phyloP scores from a whole-genome alignment of 306 rosid species.

The Dalbergia oliveri region DNA sequence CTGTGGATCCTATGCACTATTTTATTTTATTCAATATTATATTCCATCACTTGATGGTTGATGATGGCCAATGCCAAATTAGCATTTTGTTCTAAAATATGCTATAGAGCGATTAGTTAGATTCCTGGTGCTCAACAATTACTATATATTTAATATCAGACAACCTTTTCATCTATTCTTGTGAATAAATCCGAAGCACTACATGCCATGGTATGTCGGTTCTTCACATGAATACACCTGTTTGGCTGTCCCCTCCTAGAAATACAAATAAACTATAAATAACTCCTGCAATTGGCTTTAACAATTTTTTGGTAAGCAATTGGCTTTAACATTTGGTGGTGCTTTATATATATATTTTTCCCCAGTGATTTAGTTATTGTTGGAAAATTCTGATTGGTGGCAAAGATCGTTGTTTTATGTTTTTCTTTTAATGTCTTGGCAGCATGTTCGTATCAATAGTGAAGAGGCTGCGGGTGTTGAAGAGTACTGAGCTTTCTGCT shows the following conservation, averaged over 20 bases:
- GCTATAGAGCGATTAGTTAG: conserved; percentile 34
- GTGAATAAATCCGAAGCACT: conserved; percentile 42
- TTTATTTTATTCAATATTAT: conserved; percentile 39
- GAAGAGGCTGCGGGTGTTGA: conserved; percentile 94
- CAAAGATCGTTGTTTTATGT: neutral
- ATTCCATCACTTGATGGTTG: conserved; percentile 32
- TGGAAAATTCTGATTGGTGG: conserved; percentile 32
- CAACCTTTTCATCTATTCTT: conserved; percentile 34
- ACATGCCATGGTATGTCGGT: conserved; percentile 53
- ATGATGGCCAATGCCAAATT: neutral
- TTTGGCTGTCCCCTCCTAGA: conserved; percentile 40
- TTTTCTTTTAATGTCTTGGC: conserved; percentile 44
- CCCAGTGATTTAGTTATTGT: conserved; percentile 12
- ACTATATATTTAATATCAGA: conserved; percentile 7
- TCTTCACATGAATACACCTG: conserved; percentile 43
- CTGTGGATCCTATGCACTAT: conserved; percentile 40
- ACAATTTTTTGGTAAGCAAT: too few species aligned
- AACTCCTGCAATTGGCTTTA: conserved; percentile 28
- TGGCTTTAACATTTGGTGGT: neutral
- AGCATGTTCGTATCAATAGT: conserved; percentile 93
- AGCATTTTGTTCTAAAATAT: conserved; percentile 4
- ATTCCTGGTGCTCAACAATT: conserved; percentile 56
- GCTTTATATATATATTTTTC: neutral
- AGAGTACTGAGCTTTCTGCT: conserved; percentile 89
- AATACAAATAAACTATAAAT: conserved; percentile 38